Conservation (phyloP, 2,329 filamentous ascomycete species). For the Pseudopithomyces maydicus region DNA sequence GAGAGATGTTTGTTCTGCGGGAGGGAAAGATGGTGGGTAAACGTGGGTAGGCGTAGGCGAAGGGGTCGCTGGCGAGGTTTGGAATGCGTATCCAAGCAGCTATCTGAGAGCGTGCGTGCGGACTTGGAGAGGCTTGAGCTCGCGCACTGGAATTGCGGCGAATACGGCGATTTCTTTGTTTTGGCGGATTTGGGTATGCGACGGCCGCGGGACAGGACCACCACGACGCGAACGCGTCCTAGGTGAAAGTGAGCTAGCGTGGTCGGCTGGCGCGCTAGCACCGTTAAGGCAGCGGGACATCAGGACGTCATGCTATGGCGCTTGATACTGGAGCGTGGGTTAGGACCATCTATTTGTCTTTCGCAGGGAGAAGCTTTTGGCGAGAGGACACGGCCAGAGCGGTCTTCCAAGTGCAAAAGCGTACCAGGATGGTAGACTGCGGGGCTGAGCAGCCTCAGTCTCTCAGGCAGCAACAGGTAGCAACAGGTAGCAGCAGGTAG, state of each 20-base stretch:
- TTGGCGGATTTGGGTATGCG: conserved; percentile 13
- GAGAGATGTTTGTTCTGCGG: background rate
- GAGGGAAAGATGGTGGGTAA: background rate
- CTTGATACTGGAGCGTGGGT: too few species aligned
- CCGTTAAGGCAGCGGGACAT: background rate
- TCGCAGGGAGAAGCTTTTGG: conserved; percentile 9
- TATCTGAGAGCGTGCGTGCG: background rate
- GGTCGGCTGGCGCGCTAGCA: conserved; percentile 11
- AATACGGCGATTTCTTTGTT: conserved; percentile 13
- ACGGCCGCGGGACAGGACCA: background rate
- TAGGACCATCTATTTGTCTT: background rate
- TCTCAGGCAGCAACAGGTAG: conserved; percentile 42
- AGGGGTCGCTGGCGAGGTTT: background rate
- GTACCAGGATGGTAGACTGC: conserved; percentile 19
- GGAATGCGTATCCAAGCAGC: background rate
- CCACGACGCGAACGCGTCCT: conserved; percentile 2
- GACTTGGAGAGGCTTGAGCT: conserved; percentile 3
- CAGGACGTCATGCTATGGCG: background rate
- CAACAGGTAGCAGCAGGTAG: conserved; percentile 36
- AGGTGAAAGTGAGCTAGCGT: conserved; percentile 11
- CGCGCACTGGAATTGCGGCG: background rate
- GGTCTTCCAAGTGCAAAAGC: conserved; percentile 4
- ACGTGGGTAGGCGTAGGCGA: background rate
- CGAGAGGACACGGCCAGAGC: conserved; percentile 6
- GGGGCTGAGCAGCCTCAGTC: conserved; percentile 23